A percentile compares a stretch with the other conserved stretches of the same genome.
These are phyloP conservation scores for Vigna unguiculata DNA, from an alignment of 306 rosid genomes.

Conservation along the genomic window DNA sequence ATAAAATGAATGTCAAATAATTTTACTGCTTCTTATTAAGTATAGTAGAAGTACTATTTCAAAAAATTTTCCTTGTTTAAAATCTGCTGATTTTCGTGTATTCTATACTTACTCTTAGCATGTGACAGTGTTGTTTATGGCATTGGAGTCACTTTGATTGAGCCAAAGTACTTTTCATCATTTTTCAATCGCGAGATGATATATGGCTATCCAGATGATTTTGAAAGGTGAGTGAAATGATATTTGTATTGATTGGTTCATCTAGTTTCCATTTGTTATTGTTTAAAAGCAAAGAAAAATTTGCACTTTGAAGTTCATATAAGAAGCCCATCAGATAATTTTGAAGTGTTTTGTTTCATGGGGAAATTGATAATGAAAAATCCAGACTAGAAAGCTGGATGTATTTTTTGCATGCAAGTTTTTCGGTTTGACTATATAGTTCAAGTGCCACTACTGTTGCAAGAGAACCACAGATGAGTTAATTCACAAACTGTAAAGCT, in stretches of 20 bases:
- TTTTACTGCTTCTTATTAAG: conserved; percentile 26
- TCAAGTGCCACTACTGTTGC: conserved; percentile 2
- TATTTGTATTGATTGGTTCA: conserved; percentile 23
- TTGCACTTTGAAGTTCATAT: not conserved
- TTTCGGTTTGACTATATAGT: conserved; percentile 19
- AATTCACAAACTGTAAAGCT: conserved; percentile 12
- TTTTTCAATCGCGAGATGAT: conserved; percentile 82
- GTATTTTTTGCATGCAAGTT: conserved; percentile 5
- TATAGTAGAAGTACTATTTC: conserved; percentile 37
- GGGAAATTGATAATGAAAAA: conserved; percentile 11
- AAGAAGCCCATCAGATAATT: conserved; percentile 7
- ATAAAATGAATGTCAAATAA: conserved; percentile 23
- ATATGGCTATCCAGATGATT: conserved; percentile 89
- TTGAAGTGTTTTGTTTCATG: not conserved
- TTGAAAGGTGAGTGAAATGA: conserved; percentile 71
- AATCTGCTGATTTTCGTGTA: conserved; percentile 44
- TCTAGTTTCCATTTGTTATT: conserved; percentile 33
- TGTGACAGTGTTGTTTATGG: conserved; percentile 76
- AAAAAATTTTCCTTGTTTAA: conserved; percentile 26
- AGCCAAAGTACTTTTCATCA: conserved; percentile 69
- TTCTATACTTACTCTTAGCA: conserved; percentile 45
- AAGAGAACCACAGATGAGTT: conserved; percentile 15
- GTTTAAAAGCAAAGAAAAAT: conserved; percentile 24
- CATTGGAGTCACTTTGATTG: conserved; percentile 87
- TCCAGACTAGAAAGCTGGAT: conserved; percentile 6